Evolutionary conservation across 1,284 basidiomycete genomes (phyloP).

Genomic region (Heterobasidion parviporum): DNA sequence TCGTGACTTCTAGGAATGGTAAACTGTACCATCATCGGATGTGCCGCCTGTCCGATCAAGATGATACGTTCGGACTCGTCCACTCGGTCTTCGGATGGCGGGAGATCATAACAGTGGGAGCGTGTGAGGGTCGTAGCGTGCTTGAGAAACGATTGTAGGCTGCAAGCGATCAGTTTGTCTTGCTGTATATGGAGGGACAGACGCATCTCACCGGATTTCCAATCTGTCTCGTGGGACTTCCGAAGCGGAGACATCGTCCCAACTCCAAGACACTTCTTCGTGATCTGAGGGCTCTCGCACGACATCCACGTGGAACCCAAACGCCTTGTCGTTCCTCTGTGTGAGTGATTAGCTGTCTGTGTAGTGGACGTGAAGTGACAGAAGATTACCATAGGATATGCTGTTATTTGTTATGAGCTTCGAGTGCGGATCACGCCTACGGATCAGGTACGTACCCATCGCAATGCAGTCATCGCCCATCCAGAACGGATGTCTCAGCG

Average conservation of each 20-base stretch:
- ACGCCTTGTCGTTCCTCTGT: no score
- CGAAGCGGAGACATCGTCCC: no score
- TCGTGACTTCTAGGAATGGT: background rate
- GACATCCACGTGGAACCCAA: no score
- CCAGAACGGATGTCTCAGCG: slow-evolving; percentile 34
- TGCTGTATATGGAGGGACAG: no score
- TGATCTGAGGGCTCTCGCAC: no score
- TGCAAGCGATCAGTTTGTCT: background rate
- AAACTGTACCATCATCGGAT: slow-evolving; percentile 52
- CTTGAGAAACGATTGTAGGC: background rate
- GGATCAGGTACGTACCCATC: slow-evolving; percentile 19
- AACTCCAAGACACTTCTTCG: no score
- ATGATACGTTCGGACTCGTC: slow-evolving; percentile 15
- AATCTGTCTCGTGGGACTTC: slow-evolving; percentile 30
- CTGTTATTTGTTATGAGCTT: no score
- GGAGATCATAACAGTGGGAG: slow-evolving; percentile 29
- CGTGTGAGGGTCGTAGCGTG: background rate
- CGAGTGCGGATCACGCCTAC: background rate
- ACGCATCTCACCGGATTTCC: slow-evolving; percentile 24
- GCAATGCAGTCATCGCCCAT: slow-evolving; percentile 32
- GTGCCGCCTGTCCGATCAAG: slow-evolving; percentile 39
- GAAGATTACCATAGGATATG: no score
- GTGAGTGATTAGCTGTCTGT: no score
- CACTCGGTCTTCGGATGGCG: background rate
- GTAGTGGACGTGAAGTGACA: no score